Conservation (phyloP, 441 rosid species). For the Viola pubescens region DNA sequence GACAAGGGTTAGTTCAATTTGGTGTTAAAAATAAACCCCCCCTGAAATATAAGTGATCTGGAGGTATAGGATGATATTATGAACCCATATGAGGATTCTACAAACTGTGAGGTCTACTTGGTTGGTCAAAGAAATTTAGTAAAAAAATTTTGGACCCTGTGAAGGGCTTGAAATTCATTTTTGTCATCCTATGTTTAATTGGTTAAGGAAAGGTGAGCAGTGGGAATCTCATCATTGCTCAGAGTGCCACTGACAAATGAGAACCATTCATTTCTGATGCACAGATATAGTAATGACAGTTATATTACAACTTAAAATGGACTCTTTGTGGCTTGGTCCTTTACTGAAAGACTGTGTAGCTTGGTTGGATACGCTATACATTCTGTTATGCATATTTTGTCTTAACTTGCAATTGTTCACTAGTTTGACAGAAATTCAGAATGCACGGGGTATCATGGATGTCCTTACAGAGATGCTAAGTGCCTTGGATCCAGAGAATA, state of each 20-base stretch:
- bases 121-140: too few relatives aligned
- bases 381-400: conserved; percentile 2
- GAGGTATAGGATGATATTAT: too few relatives aligned
- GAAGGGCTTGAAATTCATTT: conserved; percentile 1
- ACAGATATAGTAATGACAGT: too few relatives aligned
- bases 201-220: background rate
- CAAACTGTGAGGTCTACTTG: too few relatives aligned
- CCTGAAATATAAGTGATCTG: too few relatives aligned
- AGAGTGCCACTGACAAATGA: too few relatives aligned
- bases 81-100: too few relatives aligned
- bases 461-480: conserved; percentile 94
- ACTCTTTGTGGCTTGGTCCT: conserved; percentile 8
- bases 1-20: too few relatives aligned
- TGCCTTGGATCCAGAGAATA: conserved; percentile 85
- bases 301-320: background rate
- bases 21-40: too few relatives aligned
- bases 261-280: too few relatives aligned
- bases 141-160: background rate
- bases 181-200: background rate
- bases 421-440: conserved; percentile 96
- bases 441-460: conserved; percentile 96
- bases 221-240: too few relatives aligned
- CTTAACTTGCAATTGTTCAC: conserved; percentile 26
- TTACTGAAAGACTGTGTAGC: background rate
- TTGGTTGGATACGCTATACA: too few relatives aligned